These are phyloP conservation scores for Coemansia sp. DNA, from an alignment of 192 early-diverging fungal species.

Conservation along the genomic window DNA sequence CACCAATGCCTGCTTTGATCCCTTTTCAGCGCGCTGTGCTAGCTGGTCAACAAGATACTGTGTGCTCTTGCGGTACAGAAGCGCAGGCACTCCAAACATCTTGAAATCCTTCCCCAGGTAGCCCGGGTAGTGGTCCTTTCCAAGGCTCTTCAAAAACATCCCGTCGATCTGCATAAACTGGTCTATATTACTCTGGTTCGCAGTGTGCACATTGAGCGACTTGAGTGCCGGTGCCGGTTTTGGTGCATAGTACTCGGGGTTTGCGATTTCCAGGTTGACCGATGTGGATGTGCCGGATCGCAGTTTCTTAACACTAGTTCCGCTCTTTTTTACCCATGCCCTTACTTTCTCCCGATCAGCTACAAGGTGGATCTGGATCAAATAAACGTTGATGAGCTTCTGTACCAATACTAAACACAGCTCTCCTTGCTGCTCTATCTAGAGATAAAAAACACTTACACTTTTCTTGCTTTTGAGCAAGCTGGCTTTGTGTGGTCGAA, in stretches of 20 bases:
- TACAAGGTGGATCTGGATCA: constrained; percentile 5
- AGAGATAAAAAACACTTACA: constrained; percentile 3
- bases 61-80: constrained; percentile 45
- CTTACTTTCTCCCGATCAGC: constrained; percentile 44
- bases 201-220: constrained; percentile 24
- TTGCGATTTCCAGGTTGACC: constrained; percentile 36
- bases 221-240: neutral
- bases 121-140: constrained; percentile 33
- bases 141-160: constrained; percentile 27
- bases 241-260: constrained; percentile 35
- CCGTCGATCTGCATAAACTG: constrained; percentile 33
- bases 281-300: constrained; percentile 35
- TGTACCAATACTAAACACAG: neutral
- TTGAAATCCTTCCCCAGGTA: constrained; percentile 38
- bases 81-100: constrained; percentile 45
- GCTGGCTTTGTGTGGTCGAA: constrained; percentile 1
- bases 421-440: neutral
- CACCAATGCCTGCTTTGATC: constrained; percentile 28
- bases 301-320: constrained; percentile 10
- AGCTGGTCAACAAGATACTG: constrained; percentile 38
- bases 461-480: constrained; percentile 1
- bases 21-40: neutral
- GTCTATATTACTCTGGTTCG: constrained; percentile 15
- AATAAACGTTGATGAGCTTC: neutral
- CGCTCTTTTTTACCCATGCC: constrained; percentile 40